phyloP scores from a whole-genome alignment of 805 yeast species.

The Cyberlindnera xishuangbannaensis region DNA sequence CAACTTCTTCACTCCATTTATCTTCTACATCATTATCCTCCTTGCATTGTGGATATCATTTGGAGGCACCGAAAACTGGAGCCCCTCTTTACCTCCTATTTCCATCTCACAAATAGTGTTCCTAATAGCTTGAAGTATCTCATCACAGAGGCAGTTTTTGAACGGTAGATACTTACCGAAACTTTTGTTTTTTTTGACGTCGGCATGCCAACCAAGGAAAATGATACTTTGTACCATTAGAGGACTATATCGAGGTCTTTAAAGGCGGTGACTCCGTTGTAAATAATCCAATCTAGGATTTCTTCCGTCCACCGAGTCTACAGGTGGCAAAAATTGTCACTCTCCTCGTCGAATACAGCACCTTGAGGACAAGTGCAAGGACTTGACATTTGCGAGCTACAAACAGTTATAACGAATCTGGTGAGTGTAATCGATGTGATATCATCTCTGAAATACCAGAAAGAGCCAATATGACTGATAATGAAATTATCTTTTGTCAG shows the following conservation, averaged over 20 bases:
- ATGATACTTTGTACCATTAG: constrained; percentile 25
- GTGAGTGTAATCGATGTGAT: constrained; percentile 17
- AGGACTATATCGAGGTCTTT: constrained; percentile 16
- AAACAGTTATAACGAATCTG: not conserved
- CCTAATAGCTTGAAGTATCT: constrained; percentile 18
- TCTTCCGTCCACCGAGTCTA: constrained; percentile 57
- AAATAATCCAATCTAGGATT: constrained; percentile 63
- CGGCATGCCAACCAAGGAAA: constrained; percentile 23
- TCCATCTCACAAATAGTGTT: constrained; percentile 17
- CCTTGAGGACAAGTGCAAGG: constrained; percentile 6
- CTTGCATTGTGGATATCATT: constrained; percentile 22
- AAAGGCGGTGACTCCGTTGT: not conserved
- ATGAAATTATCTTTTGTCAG: constrained; percentile 35
- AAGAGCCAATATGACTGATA: constrained; percentile 33
- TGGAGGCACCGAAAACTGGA: constrained; percentile 22
- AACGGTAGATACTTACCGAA: constrained; percentile 22
- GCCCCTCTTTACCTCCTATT: constrained; percentile 15
- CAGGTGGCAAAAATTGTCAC: constrained; percentile 40
- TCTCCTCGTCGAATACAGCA: constrained; percentile 13
- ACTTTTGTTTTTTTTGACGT: constrained; percentile 21
- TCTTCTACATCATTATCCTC: constrained; percentile 17
- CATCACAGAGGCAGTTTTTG: constrained; percentile 8
- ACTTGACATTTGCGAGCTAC: not conserved
- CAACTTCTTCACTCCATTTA: constrained; percentile 15
- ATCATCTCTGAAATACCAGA: constrained; percentile 15